Base-by-base conservation (phyloP, 352 stramenopile genomes). In the Phytophthora melonis region DNA sequence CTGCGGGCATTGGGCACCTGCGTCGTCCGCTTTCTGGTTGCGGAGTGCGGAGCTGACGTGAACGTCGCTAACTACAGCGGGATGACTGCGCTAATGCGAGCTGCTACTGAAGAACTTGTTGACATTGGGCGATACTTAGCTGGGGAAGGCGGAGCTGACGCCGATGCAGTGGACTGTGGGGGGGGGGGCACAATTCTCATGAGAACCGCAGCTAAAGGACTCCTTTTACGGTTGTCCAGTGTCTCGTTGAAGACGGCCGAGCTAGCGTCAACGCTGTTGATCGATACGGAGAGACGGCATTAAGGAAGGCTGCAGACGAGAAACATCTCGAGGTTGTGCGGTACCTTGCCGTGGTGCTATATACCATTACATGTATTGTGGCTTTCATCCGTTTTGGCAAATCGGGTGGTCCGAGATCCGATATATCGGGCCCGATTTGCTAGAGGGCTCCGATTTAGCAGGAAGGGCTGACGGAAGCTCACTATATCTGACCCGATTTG, bases 21-120 rank as follows among this genome's bases (percentile, higher is more conserved):
- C 23, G 45, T 58, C 16, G 41, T 63, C 8, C 41, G 30, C n/a
- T 55, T n/a, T 32, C 5, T 70, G 11, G 8, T 45, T 4, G 54
- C 27, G 11, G 36, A 52, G 4, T 45, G 47, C 45, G 54, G 63
- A 5, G 63, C 63, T 19, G 54, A 70, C 16, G 54, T 53, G n/a
- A 53, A 53, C n/a, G 8, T 7, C 16, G n/a, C n/a, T 19, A 16
- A 25, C n/a, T 43, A 18, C 36, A 18, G 11, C n/a, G n/a, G 9
- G 8, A 27, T 16, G 5, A 57, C 50, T 19, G 18, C 54, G 14
- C 10, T 60, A 9, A 19, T 45, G 54, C 27, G 54, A 14, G 54
- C 54, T n/a, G 30, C 8, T 3, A 14, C 16, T 4, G 30, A 25
- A 10, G 30, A 16, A 8, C 30, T 18, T 32, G 16, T 19, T 18